Base-by-base conservation (phyloP, 1,284 basidiomycete genomes). In the Cerioporus squamosus region DNA sequence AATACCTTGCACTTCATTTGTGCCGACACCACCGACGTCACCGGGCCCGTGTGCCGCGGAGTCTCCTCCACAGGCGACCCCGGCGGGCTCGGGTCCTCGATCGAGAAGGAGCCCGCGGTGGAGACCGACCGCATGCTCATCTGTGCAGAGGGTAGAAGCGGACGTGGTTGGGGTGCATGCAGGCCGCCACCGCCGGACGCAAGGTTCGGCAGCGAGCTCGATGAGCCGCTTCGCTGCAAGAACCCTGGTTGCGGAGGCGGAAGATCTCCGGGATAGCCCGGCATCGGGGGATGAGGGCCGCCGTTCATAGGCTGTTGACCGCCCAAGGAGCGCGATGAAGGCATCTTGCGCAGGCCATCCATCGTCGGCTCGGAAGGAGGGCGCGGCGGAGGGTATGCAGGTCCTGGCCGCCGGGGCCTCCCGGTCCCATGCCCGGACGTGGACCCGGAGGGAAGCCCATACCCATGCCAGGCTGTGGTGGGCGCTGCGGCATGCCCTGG, bases 1-100 rank as follows among this genome's bases (percentile, higher is more conserved):
- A 98, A 99, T 33, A 98, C 89, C 75, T 99, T 98, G 85, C 97
- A 98, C 73, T 97, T 96, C 93, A 97, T 98, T 70, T 94, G 88
- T n/a, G 93, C 94, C 4, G 91, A 86, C 50, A 98, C 79, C 12
- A 84, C 79, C 7, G 91, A 86, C 20, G 85, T 88, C 26, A 89
- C 82, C 1, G 93, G 93, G 1, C 89, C 93, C 17, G 80, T 74
- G 1, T 82, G 75, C 22, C 66, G 76, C 31, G 74, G 75, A 15
- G 75, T 73, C 68, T 90, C 85, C 61, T 86, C 81, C 1, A 84
- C 78, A 4, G 93, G 93, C 5, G 91, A 94, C 44, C 81, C 80
- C 1, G 93, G 91, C 31, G 93, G 91, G 66, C 90, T 92, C 22
- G 85, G 84, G 52, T 90, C 88, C 48, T 84, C 80, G 65, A 61